These are phyloP conservation scores for Rhizopogon vesiculosus DNA, from an alignment of 768 basidiomycete genomes.

Conservation along the genomic window DNA sequence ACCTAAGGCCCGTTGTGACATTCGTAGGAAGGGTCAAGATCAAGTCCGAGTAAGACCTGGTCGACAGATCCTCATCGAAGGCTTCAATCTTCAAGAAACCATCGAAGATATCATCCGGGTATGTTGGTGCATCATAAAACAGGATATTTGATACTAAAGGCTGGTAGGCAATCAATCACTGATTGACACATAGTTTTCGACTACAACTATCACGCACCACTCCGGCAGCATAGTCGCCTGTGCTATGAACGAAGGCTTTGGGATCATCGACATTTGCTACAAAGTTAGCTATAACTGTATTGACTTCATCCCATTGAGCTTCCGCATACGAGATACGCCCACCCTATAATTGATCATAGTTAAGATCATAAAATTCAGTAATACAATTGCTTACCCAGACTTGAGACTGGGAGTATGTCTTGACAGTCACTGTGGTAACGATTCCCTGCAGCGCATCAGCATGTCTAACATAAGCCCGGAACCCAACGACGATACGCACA, in stretches of 20 bases:
- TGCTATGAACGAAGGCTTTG: slow-evolving; percentile 34
- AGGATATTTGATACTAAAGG: slow-evolving; percentile 28
- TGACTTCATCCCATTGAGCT: slow-evolving; percentile 7
- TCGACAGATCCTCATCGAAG: neutral
- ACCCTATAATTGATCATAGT: slow-evolving; percentile 32
- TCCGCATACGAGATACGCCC: slow-evolving; percentile 35
- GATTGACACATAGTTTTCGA: too few relatives aligned
- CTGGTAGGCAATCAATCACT: slow-evolving; percentile 7
- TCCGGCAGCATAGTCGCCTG: slow-evolving; percentile 32
- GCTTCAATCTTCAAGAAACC: neutral
- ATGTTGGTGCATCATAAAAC: slow-evolving; percentile 51
- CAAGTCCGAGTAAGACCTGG: neutral
- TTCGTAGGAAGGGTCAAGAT: slow-evolving; percentile 1
- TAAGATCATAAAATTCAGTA: neutral
- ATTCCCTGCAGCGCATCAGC: slow-evolving; percentile 36
- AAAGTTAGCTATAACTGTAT: slow-evolving; percentile 17
- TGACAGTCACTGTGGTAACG: slow-evolving; percentile 53
- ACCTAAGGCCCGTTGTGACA: neutral
- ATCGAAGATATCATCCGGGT: neutral
- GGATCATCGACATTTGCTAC: slow-evolving; percentile 12
- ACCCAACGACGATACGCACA: slow-evolving; percentile 15
- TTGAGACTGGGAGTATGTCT: slow-evolving; percentile 46
- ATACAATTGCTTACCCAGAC: slow-evolving; percentile 48
- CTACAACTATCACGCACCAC: slow-evolving; percentile 13
- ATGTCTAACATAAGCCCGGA: neutral